Percentiles rank a stretch among this genome's conserved stretches.
Conservation (phyloP, 306 rosid species). For the Inga leiocalycina region DNA sequence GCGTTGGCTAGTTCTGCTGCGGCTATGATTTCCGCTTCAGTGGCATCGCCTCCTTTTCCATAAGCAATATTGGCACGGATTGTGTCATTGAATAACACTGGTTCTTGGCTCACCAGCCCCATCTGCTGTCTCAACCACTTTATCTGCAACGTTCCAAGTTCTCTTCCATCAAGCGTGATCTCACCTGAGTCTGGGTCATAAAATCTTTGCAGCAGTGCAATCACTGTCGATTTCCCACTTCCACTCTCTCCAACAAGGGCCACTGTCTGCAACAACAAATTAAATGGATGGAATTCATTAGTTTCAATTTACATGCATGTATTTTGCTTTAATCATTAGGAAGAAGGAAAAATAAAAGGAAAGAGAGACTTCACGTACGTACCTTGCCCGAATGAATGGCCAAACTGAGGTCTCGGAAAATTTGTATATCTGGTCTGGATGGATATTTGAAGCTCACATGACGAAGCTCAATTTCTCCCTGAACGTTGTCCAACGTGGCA, state of each 20-base stretch:
- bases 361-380: not conserved
- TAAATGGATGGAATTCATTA: slow-evolving; percentile 17
- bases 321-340: not conserved
- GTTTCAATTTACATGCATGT: too few species aligned
- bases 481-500: slow-evolving; percentile 44
- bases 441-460: slow-evolving; percentile 76
- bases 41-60: slow-evolving; percentile 67
- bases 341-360: not conserved
- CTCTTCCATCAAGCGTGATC: slow-evolving; percentile 63
- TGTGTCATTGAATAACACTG: slow-evolving; percentile 67
- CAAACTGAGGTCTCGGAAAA: slow-evolving; percentile 64
- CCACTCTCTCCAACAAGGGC: slow-evolving; percentile 91
- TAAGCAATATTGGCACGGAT: slow-evolving; percentile 77
- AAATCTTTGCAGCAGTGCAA: slow-evolving; percentile 73
- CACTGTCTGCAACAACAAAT: slow-evolving; percentile 50
- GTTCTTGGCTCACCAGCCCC: slow-evolving; percentile 87
- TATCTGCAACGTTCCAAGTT: slow-evolving; percentile 49
- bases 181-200: slow-evolving; percentile 74
- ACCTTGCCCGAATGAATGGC: slow-evolving; percentile 74
- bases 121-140: slow-evolving; percentile 82
- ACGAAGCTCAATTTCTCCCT: slow-evolving; percentile 64
- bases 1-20: slow-evolving; percentile 77
- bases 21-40: slow-evolving; percentile 62
- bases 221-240: slow-evolving; percentile 80
- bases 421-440: slow-evolving; percentile 68